Base-by-base conservation (phyloP, 2,329 filamentous ascomycete species). In the Aureobasidium sp. region DNA sequence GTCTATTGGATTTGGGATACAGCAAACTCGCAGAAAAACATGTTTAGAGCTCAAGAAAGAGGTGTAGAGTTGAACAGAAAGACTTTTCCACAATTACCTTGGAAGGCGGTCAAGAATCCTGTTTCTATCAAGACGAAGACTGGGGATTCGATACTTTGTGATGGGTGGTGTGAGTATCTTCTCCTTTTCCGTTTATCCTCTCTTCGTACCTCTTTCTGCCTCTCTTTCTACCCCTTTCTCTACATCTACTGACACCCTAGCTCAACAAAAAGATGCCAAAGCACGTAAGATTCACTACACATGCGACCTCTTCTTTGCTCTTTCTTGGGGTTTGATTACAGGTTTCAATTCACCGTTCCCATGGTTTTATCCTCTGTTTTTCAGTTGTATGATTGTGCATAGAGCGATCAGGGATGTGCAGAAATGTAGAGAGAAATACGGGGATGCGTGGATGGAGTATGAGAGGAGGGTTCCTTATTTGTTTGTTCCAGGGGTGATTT, bases 331-430 rank as follows among this genome's bases (percentile, higher is more conserved):
- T 29, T 79, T 95, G n/a, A 90, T 95, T 71, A 94, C 91, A 3
- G 93, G 93, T 15, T 95, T 95, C 80, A 83, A 84, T 42, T 93
- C 90, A 75, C 93, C 93, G 0, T 95, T 95, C 80, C 93, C 93
- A 1, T 97, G 93, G 93, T 96, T 97, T 80, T 95, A 97, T 76
- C 91, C 93, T 0, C 78, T 92, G 42, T 97, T 97, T 83, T 97
- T 97, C 77, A 83, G 84, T 23, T 80, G 81, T 71, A 95, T 95
- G 93, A 95, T 96, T 74, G 84, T 89, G 13, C 93, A 97, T 78
- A 91, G 93, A 67, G 91, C 93, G 6, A 82, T 83, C 70, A 86
- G 93, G 67, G 93, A 97, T 75, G 93, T 95, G 67, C 84, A 91
- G 76, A 85, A 90, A 69, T 97, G 93, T 80, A 86, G 88, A 64